Evolutionary conservation across 148 eudicot genomes (phyloP).

Genomic region (Gaultheria prostrata): DNA sequence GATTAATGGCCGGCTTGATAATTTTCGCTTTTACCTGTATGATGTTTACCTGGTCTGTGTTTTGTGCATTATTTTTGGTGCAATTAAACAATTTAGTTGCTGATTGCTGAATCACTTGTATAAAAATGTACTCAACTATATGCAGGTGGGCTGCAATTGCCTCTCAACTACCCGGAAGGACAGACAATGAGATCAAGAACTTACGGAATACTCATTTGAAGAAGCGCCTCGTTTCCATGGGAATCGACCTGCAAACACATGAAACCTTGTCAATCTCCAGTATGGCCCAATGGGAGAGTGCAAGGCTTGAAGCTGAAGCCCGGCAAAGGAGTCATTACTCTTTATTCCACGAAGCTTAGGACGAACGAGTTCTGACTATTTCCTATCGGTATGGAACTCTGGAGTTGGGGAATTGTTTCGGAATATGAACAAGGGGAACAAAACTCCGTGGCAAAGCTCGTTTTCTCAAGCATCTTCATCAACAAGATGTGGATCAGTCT

Average conservation of each 20-base stretch:
- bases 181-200: conserved; percentile 95
- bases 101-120: background rate
- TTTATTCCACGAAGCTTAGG: conserved; percentile 23
- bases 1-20: background rate
- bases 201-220: conserved; percentile 86
- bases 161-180: conserved; percentile 82
- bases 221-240: conserved; percentile 70
- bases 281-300: conserved; percentile 99
- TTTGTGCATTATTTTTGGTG: background rate
- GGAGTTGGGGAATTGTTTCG: conserved; percentile 83
- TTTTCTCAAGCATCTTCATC: conserved; percentile 57
- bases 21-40: background rate
- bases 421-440: conserved; percentile 29
- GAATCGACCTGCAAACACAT: conserved; percentile 83
- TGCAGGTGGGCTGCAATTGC: conserved; percentile 96
- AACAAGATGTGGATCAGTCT: conserved; percentile 44
- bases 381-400: conserved; percentile 83
- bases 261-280: conserved; percentile 42
- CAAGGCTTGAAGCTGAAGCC: conserved; percentile 95
- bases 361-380: conserved; percentile 43
- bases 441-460: conserved; percentile 40
- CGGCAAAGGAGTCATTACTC: conserved; percentile 60
- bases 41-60: background rate
- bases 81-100: background rate
- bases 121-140: background rate